Evolutionary conservation across 1,139 yeast genomes (phyloP), one percentile per base, ranked within the genome.

Genomic region (Blastobotrys niveus): DNA sequence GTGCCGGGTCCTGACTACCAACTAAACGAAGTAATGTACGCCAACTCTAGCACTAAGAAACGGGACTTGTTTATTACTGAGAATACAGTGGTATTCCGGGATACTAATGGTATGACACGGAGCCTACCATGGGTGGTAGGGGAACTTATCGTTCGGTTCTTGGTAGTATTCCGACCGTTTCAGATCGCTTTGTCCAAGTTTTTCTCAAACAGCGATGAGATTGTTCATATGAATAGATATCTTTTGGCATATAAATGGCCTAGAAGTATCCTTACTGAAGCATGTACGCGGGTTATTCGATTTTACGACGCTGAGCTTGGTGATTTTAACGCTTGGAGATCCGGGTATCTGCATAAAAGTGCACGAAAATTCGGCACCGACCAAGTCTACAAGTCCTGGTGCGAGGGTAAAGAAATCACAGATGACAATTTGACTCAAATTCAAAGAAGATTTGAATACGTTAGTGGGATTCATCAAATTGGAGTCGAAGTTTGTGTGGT

Each of bases 121-220:
- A 15, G 20, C 17, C 26, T 45, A 10, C 45, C 48, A 8, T 45
- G 48, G 48, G 22, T 45, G 2, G 38, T 45, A 6, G 48, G 48
- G 5, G 48, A 45, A 21, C 15, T 45, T 10, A 24, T 45, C 12
- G 19, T 45, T 3, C 34, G 48, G 25, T 37, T 27, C 29, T 22
- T 42, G 43, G 22, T 33, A 5, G 31, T 45, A 2, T 21, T 45
- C 17, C 31, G 42, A 21, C 48, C 48, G 29, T 29, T 45, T 5
- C 43, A 45, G 25, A 9, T 10, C 18, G 9, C 14, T n/a, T 33
- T 39, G 5, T 18, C 30, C n/a, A 24, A 26, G 9, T 25, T 29
- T 10, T 34, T 38, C 9, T 25, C 25, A 3, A 29, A 20, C 4
- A 12, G 30, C 14, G 17, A 18, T 12, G 24, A 14, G 5, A 24